Conservation (phyloP, 2,329 filamentous ascomycete genomes). For the Talaromyces marneffei region DNA sequence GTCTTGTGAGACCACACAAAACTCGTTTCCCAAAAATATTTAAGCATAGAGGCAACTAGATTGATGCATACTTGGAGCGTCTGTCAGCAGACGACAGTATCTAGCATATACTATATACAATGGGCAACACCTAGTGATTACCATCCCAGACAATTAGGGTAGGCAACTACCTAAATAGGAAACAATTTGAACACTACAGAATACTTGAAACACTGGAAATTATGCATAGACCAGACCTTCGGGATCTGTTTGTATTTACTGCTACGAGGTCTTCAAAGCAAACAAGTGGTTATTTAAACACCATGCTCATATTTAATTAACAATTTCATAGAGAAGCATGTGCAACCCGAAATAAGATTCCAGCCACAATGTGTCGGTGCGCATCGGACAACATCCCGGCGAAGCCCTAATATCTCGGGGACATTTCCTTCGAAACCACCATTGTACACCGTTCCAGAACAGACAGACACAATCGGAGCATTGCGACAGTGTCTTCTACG, state of each 20-base stretch:
- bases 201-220: background rate
- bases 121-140: too few relatives aligned
- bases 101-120: background rate
- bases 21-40: too few relatives aligned
- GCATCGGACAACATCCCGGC: background rate
- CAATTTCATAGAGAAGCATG: too few relatives aligned
- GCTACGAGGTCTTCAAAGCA: background rate
- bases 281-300: background rate
- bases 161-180: background rate
- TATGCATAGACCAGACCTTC: background rate
- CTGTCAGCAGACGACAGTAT: background rate
- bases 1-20: background rate
- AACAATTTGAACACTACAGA: background rate
- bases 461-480: background rate
- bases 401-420: background rate
- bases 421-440: background rate
- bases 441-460: background rate
- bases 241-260: background rate
- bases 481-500: background rate
- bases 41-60: background rate
- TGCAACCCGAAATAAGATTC: too few relatives aligned
- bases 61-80: background rate
- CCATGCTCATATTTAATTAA: background rate
- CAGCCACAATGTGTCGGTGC: background rate
- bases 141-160: background rate